Conservation (phyloP, 345 rosid species). For the Kandelia obovata region DNA sequence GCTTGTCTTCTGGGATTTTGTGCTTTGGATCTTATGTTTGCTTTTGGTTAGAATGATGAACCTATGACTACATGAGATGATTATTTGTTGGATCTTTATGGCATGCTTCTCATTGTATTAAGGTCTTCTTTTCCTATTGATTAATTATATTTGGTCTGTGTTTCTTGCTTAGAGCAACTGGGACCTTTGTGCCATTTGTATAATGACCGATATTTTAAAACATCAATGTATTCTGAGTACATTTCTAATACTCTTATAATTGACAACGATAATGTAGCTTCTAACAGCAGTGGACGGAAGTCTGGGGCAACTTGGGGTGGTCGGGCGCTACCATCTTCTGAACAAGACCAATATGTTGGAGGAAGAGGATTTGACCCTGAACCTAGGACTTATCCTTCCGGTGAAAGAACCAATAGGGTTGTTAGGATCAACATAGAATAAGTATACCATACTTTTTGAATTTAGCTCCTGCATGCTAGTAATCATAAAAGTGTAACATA, state of each 20-base stretch:
- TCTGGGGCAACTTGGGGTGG: conserved; percentile 19
- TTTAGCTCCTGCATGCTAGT: background rate
- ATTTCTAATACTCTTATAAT: background rate
- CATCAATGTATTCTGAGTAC: background rate
- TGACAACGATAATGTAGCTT: conserved; percentile 25
- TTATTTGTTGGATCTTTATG: no score
- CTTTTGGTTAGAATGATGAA: background rate
- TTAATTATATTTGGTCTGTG: no score
- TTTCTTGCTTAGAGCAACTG: no score
- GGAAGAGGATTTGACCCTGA: conserved; percentile 2
- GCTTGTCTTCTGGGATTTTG: background rate
- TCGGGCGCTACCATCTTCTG: conserved; percentile 40
- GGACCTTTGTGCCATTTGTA: no score
- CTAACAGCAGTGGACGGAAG: conserved; percentile 19
- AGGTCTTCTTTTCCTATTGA: no score
- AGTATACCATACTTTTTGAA: background rate
- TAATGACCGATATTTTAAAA: no score
- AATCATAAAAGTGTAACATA: background rate
- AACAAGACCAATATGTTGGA: conserved; percentile 14
- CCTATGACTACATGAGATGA: no score
- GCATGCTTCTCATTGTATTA: no score
- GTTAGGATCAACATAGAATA: conserved; percentile 76
- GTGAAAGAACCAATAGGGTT: conserved; percentile 44
- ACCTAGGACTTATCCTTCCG: conserved; percentile 16
- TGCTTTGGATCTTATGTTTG: background rate